Evolutionary conservation across 2,329 filamentous ascomycete genomes (phyloP), one percentile per base, ranked within the genome.

Genomic region (Chaetomiaceae sp.): DNA sequence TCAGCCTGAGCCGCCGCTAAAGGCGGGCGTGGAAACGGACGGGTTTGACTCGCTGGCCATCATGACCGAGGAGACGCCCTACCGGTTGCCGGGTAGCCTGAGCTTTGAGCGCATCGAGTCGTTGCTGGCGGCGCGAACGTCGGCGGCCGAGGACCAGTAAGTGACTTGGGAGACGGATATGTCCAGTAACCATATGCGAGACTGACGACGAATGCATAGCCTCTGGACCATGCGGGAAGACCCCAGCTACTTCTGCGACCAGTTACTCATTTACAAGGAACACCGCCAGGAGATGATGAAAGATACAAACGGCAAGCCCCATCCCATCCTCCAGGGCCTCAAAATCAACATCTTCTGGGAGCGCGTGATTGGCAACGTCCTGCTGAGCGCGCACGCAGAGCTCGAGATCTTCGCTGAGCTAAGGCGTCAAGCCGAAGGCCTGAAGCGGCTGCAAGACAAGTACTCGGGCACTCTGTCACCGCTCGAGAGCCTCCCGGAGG

Each of bases 181-280:
- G n/a, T n/a, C n/a, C n/a, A n/a, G n/a, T n/a, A n/a, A n/a, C n/a
- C n/a, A n/a, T n/a, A n/a, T n/a, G n/a, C 19, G 22, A 24, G 19
- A 24, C 19, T 37, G 18, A 37, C 12, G 17, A 12, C 38, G 22
- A 14, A 3, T 40, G 22, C 15, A 18, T 6, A 42, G 30, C 19
- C 35, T 80, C 0, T 76, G 70, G 69, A 55, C 67, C 0, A 61
- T 83, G 3, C 68, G 78, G 7, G 78, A 83, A 53, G 79, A 83
- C 55, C 78, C 78, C 0, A 61, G 61, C 1, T 81, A 80, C 59
- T 82, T 81, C 51, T 60, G 65, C 4, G 64, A 74, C 2, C 45
- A 60, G 0, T 35, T 78, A 1, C 50, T 56, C 8, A 71, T 76
- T 1, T 54, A 56, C 22, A 65, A 62, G 18, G 73, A 78, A 11